A percentile compares a stretch with the other conserved stretches of the same genome.
These are phyloP conservation scores for Heliamphora pulchella DNA, from an alignment of 179 eudicot species.

Conservation along the genomic window DNA sequence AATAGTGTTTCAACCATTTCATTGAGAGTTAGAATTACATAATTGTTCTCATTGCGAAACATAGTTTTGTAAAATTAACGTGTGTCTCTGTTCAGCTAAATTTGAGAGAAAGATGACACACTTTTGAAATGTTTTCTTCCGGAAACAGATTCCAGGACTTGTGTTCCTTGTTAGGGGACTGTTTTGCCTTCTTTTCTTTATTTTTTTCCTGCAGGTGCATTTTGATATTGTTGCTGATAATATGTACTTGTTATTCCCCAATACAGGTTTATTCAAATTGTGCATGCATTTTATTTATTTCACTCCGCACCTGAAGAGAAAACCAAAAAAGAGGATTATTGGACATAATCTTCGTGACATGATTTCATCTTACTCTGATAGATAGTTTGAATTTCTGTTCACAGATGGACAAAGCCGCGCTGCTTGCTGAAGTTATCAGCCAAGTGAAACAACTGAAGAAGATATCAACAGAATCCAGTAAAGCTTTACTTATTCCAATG, in stretches of 20 bases:
- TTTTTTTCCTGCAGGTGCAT: too few species aligned
- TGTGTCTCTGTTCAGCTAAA: too few species aligned
- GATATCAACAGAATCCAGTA: conserved; percentile 34
- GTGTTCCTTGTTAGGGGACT: neutral
- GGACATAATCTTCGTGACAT: neutral
- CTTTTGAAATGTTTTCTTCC: too few species aligned
- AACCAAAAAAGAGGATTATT: neutral
- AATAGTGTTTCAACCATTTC: neutral
- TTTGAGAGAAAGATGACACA: neutral
- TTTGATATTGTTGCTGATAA: too few species aligned
- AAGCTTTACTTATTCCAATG: conserved; percentile 40
- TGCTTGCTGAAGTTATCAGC: conserved; percentile 50
- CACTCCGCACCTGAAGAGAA: neutral
- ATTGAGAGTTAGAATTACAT: neutral
- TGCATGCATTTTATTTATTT: neutral
- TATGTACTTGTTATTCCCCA: too few species aligned
- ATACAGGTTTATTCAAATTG: too few species aligned
- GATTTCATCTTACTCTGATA: neutral
- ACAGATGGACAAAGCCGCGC: conserved; percentile 68
- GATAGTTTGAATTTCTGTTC: conserved; percentile 1
- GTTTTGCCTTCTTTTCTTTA: too few species aligned
- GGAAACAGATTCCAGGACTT: too few species aligned
- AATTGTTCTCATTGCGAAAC: too few species aligned
- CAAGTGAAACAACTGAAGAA: conserved; percentile 44
- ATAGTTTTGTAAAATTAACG: too few species aligned